Evolutionary conservation across 768 basidiomycete species (phyloP), one percentile per base, ranked within the genome.

Genomic region (Mycena belliarum): DNA sequence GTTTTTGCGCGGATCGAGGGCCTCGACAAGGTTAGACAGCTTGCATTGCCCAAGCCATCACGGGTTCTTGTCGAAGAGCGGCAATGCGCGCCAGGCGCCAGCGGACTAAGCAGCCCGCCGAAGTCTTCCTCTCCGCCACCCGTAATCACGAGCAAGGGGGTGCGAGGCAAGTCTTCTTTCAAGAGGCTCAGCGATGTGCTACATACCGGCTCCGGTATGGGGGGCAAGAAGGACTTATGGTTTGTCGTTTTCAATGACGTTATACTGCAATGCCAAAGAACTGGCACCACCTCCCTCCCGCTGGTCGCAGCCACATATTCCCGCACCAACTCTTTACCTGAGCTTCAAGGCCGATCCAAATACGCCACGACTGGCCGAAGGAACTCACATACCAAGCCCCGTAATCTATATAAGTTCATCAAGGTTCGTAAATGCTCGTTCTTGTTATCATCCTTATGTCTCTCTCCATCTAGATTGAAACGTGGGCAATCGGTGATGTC

Each of bases 1-100:
- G 89, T 93, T 2, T 91, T 97, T 64, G 97, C 95, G 5, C 86
- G 97, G 9, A 98, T 99, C 28, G 97, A 99, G 57, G 96, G 96
- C 2, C 74, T 99, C 47, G 95, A 98, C 70, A 93, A 91, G 69
- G 94, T 93, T 70, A 88, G 88, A 71, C 94, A 95, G 68, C 78
- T 99, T 42, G 93, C 93, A 41, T 77, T 92, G 25, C 96, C 96
- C 1, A 97, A 97, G 66, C 86, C 93, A 6, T 91, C 90, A 23
- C 82, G 97, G 24, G 74, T 97, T 14, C 82, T 98, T n/a, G 65
- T 98, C 23, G 88, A 91, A 61, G 97, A 99, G 69, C 80, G 82
- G 53, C 80, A 79, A 32, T 79, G 83, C 45, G 65, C 54, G 23
- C 72, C 79, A 26, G 75, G 75, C 4, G 49, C 70, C 16, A 75